phyloP scores from a whole-genome alignment of 164 flowering plant species.

The Stephania japonica region DNA sequence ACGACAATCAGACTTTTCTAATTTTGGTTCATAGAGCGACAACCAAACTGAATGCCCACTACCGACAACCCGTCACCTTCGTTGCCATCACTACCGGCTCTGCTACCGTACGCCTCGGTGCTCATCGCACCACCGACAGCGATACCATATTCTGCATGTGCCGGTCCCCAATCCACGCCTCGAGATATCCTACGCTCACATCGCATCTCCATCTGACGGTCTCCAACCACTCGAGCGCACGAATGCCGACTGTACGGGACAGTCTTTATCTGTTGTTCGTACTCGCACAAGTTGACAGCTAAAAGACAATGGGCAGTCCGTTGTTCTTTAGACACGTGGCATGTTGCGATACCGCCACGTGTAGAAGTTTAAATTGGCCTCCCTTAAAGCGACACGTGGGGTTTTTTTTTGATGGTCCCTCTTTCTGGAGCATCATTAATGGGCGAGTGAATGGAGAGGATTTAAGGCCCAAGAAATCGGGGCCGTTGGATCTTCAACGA shows the following conservation, averaged over 20 bases:
- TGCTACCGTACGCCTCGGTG: neutral
- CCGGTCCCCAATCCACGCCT: neutral
- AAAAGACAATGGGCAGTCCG: neutral
- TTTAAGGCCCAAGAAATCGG: neutral
- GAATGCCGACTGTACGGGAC: neutral
- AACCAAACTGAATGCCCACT: neutral
- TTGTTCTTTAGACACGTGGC: neutral
- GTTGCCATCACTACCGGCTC: neutral
- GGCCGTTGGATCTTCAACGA: neutral
- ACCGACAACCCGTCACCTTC: neutral
- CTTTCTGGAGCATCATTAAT: neutral
- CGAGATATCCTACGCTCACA: too few species aligned
- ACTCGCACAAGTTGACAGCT: conserved; percentile 2
- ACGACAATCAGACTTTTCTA: neutral
- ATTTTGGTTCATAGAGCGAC: neutral
- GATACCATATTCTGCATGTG: neutral
- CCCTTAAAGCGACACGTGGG: neutral
- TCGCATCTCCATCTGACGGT: neutral
- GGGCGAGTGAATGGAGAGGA: neutral
- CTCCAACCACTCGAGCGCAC: neutral
- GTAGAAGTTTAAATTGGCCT: neutral
- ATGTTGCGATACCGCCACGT: neutral
- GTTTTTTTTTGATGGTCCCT: neutral
- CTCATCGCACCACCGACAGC: neutral
- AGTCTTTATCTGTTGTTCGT: neutral